phyloP scores from a whole-genome alignment of 805 yeast species.

The Starmerella ratchasimensis region DNA sequence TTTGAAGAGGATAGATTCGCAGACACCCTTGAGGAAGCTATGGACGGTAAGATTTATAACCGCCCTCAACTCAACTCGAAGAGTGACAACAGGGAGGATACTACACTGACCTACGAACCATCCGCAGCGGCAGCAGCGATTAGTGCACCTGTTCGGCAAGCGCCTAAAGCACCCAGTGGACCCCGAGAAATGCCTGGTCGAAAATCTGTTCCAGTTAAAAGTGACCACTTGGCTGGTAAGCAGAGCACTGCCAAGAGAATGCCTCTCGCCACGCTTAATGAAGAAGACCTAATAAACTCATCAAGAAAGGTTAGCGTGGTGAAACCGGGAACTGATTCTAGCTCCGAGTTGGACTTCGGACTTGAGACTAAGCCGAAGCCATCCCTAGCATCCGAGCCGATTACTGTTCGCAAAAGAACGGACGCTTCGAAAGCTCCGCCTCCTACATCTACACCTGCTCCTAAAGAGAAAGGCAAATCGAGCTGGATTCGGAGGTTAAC shows the following conservation, averaged over 20 bases:
- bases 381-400: no score
- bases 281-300: constrained; percentile 2
- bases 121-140: constrained; percentile 18
- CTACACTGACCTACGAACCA: constrained; percentile 18
- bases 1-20: constrained; percentile 31
- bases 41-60: constrained; percentile 22
- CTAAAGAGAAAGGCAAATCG: constrained; percentile 5
- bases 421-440: no score
- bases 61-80: no score
- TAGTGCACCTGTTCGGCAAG: constrained; percentile 16
- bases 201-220: constrained; percentile 16
- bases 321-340: no score
- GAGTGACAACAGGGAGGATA: constrained; percentile 14
- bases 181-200: constrained; percentile 13
- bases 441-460: no score
- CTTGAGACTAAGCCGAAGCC: no score
- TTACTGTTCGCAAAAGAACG: no score
- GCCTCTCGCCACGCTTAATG: constrained; percentile 7
- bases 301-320: no score
- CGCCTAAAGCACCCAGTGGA: constrained; percentile 17
- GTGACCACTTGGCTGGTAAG: neutral
- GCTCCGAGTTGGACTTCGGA: no score
- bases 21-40: constrained; percentile 28
- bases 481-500: constrained; percentile 18
- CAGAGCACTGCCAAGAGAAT: constrained; percentile 1